Evolutionary conservation across 495 filamentous ascomycete genomes (phyloP).

Genomic region (Penicillium robsamsonii): DNA sequence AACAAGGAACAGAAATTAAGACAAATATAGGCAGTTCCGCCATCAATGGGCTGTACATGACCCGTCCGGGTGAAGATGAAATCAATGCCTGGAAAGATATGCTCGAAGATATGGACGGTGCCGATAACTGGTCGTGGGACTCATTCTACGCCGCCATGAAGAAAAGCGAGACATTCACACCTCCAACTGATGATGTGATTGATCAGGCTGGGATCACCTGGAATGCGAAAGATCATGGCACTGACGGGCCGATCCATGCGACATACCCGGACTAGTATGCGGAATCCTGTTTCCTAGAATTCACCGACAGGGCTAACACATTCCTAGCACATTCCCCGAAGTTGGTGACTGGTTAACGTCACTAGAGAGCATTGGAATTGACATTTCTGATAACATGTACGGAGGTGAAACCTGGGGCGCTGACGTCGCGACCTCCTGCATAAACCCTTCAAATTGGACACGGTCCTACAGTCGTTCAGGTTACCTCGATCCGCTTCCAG

Average conservation of each 20-base stretch:
- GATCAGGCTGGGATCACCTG: conserved; percentile 40
- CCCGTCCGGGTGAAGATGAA: conserved; percentile 33
- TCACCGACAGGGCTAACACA: not conserved
- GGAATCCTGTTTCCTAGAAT: not conserved
- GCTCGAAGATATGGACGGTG: conserved; percentile 34
- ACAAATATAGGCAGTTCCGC: conserved; percentile 31
- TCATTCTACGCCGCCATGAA: conserved; percentile 36
- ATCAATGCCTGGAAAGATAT: conserved; percentile 36
- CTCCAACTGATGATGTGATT: conserved; percentile 32
- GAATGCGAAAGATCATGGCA: conserved; percentile 35
- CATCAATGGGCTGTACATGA: conserved; percentile 37
- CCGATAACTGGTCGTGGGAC: conserved; percentile 35
- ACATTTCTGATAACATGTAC: conserved; percentile 30
- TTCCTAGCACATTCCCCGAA: conserved; percentile 29
- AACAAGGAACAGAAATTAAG: not conserved
- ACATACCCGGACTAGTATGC: conserved; percentile 48
- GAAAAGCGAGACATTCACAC: conserved; percentile 45
- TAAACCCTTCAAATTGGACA: conserved; percentile 37
- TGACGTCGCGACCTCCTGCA: conserved; percentile 33
- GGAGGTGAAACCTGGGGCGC: conserved; percentile 30
- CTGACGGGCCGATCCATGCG: conserved; percentile 44
- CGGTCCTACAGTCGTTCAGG: conserved; percentile 35
- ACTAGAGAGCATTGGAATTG: conserved; percentile 26
- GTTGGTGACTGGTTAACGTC: conserved; percentile 31
- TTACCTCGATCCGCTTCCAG: conserved; percentile 43